These are phyloP conservation scores for Leccinum subtestaceum DNA, from an alignment of 768 basidiomycete species.

Conservation along the genomic window DNA sequence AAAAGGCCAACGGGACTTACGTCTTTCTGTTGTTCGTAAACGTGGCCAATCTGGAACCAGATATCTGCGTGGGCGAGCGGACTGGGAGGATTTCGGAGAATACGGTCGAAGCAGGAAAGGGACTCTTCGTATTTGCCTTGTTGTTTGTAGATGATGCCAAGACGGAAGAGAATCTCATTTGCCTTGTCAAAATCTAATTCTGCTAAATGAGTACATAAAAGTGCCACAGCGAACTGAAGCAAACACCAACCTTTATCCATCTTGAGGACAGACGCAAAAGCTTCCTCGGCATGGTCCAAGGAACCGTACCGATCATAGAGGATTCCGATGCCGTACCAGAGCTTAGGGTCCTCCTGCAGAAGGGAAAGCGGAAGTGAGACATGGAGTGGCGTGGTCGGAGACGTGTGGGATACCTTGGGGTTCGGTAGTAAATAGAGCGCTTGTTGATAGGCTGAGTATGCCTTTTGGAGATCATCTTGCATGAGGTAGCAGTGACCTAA, in stretches of 20 bases:
- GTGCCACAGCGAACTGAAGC: background rate
- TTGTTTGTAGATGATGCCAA: conserved; percentile 99
- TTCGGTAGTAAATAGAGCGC: conserved; percentile 94
- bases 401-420: conserved; percentile 66
- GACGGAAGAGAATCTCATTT: conserved; percentile 95
- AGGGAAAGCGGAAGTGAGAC: conserved; percentile 4
- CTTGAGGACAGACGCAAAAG: conserved; percentile 90
- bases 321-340: conserved; percentile 99
- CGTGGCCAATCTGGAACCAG: conserved; percentile 99
- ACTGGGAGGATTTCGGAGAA: conserved; percentile 91
- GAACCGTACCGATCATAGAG: conserved; percentile 98
- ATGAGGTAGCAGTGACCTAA: conserved; percentile 96
- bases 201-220: conserved; percentile 30
- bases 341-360: conserved; percentile 84
- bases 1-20: conserved; percentile 43
- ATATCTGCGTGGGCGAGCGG: conserved; percentile 97
- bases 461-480: conserved; percentile 99
- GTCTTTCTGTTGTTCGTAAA: conserved; percentile 96
- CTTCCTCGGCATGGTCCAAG: conserved; percentile 98
- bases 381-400: conserved; percentile 3
- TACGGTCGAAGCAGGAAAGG: conserved; percentile 92
- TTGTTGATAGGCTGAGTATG: conserved; percentile 97
- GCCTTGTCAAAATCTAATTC: conserved; percentile 91
- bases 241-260: conserved; percentile 87
- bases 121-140: conserved; percentile 91